These are phyloP conservation scores for Phytophthora colocasiae DNA, from an alignment of 352 stramenopile species.

Conservation along the genomic window DNA sequence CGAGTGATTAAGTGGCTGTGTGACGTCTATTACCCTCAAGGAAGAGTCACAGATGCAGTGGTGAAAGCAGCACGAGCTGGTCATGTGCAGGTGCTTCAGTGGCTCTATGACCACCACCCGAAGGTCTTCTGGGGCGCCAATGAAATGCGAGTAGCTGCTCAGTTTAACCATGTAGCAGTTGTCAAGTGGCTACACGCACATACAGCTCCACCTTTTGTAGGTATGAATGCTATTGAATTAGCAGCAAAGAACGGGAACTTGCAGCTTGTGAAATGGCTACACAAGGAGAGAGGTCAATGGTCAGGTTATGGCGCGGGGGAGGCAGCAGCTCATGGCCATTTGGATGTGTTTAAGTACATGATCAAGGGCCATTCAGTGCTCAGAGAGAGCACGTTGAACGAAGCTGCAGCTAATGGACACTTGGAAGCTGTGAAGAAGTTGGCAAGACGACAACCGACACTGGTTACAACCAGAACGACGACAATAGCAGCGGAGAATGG, in stretches of 20 bases:
- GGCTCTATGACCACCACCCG: conserved; percentile 26
- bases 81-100: conserved; percentile 34
- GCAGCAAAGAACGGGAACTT: conserved; percentile 45
- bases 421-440: conserved; percentile 46
- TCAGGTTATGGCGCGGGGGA: conserved; percentile 43
- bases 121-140: conserved; percentile 45
- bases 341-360: conserved; percentile 49
- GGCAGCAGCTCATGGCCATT: conserved; percentile 41
- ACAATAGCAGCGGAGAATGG: conserved; percentile 36
- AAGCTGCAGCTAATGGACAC: conserved; percentile 38
- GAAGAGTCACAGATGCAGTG: conserved; percentile 36
- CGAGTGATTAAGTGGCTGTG: conserved; percentile 37
- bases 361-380: conserved; percentile 44
- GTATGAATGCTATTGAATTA: conserved; percentile 38
- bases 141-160: conserved; percentile 38
- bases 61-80: conserved; percentile 28
- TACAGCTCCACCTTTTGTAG: conserved; percentile 36
- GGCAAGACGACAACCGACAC: conserved; percentile 7
- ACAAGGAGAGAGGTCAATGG: conserved; percentile 36
- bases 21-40: conserved; percentile 30
- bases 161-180: conserved; percentile 28
- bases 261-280: conserved; percentile 45
- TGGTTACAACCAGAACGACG: conserved; percentile 37
- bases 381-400: conserved; percentile 29
- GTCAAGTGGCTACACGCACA: conserved; percentile 43